A percentile compares a stretch with the other conserved stretches of the same genome.
These are phyloP conservation scores for Paramecium bursaria DNA, from an alignment of 73 alveolate species.

Conservation along the genomic window DNA sequence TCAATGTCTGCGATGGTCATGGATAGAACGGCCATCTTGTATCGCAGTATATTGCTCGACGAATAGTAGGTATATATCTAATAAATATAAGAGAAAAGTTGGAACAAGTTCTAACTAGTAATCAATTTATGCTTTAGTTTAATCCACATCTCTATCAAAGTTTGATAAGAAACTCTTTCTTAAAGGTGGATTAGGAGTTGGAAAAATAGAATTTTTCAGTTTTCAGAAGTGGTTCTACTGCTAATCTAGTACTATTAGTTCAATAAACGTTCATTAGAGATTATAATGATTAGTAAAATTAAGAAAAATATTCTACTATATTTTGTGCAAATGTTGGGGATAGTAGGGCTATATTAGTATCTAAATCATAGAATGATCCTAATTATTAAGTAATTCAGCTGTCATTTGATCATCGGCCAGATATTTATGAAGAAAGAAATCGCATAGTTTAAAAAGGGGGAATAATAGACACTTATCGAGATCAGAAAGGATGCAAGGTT, in stretches of 20 bases:
- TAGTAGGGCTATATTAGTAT: conserved; percentile 88
- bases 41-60: conserved; percentile 19
- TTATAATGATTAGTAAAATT: no score
- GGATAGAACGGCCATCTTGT: conserved; percentile 22
- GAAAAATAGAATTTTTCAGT: neutral
- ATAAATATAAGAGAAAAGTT: conserved; percentile 2
- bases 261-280: conserved; percentile 33
- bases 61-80: no score
- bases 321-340: conserved; percentile 93
- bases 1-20: conserved; percentile 31
- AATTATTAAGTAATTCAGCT: no score
- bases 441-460: conserved; percentile 81
- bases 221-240: conserved; percentile 35
- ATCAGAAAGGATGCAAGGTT: conserved; percentile 72
- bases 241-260: conserved; percentile 31
- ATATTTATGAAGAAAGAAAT: conserved; percentile 76
- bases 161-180: conserved; percentile 6
- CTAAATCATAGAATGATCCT: conserved; percentile 2
- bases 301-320: no score
- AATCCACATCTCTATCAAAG: conserved; percentile 28
- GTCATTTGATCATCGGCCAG: conserved; percentile 84
- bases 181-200: neutral
- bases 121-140: conserved; percentile 29
- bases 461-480: conserved; percentile 71
- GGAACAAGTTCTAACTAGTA: neutral